These are phyloP conservation scores for Dipodascus albidus DNA, from an alignment of 805 yeast species.

Conservation along the genomic window DNA sequence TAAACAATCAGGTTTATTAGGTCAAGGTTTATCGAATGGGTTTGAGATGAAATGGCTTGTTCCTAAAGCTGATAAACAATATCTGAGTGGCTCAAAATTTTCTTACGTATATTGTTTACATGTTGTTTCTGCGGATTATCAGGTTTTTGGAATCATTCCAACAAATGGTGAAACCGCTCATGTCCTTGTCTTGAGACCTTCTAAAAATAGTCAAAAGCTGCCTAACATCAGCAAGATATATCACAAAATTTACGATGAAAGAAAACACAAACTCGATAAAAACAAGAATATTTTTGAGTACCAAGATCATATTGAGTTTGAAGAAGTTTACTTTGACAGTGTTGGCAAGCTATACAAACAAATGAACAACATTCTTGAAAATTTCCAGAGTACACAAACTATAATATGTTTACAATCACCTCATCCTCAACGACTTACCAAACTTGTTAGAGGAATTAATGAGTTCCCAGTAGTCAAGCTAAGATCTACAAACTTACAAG, in stretches of 20 bases:
- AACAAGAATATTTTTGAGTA: slow-evolving; percentile 36
- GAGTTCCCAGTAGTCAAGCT: slow-evolving; percentile 52
- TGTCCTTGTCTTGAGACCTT: slow-evolving; percentile 57
- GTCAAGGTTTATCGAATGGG: slow-evolving; percentile 77
- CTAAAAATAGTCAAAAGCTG: slow-evolving; percentile 51
- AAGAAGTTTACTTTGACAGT: slow-evolving; percentile 43
- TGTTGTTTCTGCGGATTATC: slow-evolving; percentile 60
- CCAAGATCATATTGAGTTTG: slow-evolving; percentile 42
- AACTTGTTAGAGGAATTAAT: slow-evolving; percentile 35
- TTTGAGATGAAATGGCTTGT: slow-evolving; percentile 49
- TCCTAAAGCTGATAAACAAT: slow-evolving; percentile 21
- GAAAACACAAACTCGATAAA: slow-evolving; percentile 30
- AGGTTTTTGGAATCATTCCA: slow-evolving; percentile 55
- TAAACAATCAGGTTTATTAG: slow-evolving; percentile 66
- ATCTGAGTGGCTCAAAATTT: slow-evolving; percentile 44
- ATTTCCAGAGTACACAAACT: slow-evolving; percentile 51
- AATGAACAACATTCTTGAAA: slow-evolving; percentile 41
- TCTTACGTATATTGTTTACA: slow-evolving; percentile 59
- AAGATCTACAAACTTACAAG: slow-evolving; percentile 32
- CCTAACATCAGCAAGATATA: slow-evolving; percentile 46
- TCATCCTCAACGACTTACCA: slow-evolving; percentile 32
- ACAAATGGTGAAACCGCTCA: slow-evolving; percentile 44
- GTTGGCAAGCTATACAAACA: slow-evolving; percentile 44
- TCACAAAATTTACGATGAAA: slow-evolving; percentile 32
- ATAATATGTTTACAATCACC: slow-evolving; percentile 70